phyloP scores from a whole-genome alignment of 163 green algal species.

The Chlorella variabilis region DNA sequence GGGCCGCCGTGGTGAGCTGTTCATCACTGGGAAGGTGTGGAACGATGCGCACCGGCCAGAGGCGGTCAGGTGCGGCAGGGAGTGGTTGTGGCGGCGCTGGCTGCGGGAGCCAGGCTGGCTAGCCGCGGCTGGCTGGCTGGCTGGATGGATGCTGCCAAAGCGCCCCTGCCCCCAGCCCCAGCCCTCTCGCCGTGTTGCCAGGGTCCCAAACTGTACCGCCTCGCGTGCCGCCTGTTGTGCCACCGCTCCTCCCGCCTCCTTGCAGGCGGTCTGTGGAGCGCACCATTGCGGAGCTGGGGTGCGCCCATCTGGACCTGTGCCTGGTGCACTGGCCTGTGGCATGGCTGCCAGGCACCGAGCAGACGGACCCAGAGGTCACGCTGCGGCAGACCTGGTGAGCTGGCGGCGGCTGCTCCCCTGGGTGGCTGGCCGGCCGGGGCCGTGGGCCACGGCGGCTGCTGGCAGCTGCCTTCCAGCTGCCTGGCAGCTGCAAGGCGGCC shows the following conservation, averaged over 20 bases:
- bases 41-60: conserved; percentile 80
- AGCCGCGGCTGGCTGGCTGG: too few species aligned
- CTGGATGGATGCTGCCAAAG: too few species aligned
- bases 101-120: too few species aligned
- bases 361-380: conserved; percentile 51
- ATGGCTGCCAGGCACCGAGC: conserved; percentile 63
- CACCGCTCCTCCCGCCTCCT: too few species aligned
- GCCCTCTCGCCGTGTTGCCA: too few species aligned
- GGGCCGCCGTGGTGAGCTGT: conserved; percentile 72
- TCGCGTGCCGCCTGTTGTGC: not conserved
- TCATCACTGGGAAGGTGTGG: conserved; percentile 90
- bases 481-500: too few species aligned
- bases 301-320: conserved; percentile 74
- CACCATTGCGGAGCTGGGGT: conserved; percentile 67
- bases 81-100: not conserved
- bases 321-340: conserved; percentile 88
- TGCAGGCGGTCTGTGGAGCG: conserved; percentile 56
- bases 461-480: too few species aligned
- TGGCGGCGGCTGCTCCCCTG: too few species aligned
- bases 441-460: not conserved
- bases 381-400: conserved; percentile 68
- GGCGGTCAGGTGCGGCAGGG: conserved; percentile 55
- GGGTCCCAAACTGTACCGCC: not conserved
- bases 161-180: too few species aligned
- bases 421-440: not conserved